These are phyloP conservation scores for Daedalea quercina DNA, from an alignment of 768 basidiomycete species.

Conservation along the genomic window DNA sequence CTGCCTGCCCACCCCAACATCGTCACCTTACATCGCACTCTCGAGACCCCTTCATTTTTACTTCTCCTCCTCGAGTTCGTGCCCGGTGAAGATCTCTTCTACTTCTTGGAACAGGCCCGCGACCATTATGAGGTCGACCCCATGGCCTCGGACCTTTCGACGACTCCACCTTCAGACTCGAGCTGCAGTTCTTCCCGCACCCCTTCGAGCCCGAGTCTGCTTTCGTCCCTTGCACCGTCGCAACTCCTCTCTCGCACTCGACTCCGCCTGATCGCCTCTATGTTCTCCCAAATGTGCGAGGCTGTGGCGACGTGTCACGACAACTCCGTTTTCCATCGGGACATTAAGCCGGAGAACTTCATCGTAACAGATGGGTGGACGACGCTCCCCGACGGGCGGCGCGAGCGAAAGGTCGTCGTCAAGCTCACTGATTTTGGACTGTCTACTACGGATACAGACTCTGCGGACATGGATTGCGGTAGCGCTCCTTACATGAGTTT, in stretches of 20 bases:
- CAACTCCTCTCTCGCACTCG: constrained; percentile 84
- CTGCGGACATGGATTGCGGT: constrained; percentile 96
- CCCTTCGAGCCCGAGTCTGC: constrained; percentile 89
- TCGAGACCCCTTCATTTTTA: constrained; percentile 87
- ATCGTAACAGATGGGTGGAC: constrained; percentile 82
- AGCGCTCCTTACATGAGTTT: constrained; percentile 99
- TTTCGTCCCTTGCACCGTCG: constrained; percentile 72
- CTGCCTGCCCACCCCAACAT: constrained; percentile 88
- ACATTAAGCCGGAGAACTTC: constrained; percentile 99
- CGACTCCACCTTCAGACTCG: constrained; percentile 16
- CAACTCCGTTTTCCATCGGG: constrained; percentile 86
- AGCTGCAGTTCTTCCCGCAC: constrained; percentile 44
- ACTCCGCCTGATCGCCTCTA: constrained; percentile 88
- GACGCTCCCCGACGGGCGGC: constrained; percentile 44
- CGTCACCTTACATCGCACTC: constrained; percentile 88
- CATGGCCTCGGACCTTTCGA: constrained; percentile 15
- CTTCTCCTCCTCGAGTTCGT: constrained; percentile 93
- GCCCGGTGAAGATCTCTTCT: constrained; percentile 95
- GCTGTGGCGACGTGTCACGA: constrained; percentile 94
- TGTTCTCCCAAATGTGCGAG: constrained; percentile 99
- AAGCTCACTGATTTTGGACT: constrained; percentile 97
- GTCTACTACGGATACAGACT: constrained; percentile 82
- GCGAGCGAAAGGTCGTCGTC: constrained; percentile 86
- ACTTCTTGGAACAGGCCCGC: constrained; percentile 94
- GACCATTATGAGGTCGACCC: constrained; percentile 67